A percentile compares a stretch with the other conserved stretches of the same genome.
Evolutionary conservation across 1,139 yeast genomes (phyloP).

Genomic region (Yarrowia galli): DNA sequence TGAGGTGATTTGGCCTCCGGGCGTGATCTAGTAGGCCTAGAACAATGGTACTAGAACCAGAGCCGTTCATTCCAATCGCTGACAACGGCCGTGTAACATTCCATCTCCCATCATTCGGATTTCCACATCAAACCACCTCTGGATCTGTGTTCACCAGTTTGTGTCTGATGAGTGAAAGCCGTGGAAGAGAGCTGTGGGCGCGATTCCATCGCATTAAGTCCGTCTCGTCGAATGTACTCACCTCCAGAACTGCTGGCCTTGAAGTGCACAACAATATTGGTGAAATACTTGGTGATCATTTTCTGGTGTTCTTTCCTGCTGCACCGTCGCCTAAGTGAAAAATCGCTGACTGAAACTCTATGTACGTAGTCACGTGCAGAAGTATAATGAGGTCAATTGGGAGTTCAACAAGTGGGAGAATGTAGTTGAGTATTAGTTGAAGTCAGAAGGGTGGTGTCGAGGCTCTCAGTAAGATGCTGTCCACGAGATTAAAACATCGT

Average conservation of each 20-base stretch:
- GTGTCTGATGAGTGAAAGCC: not conserved
- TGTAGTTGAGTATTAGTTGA: not conserved
- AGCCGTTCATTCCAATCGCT: not conserved
- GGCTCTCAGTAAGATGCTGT: not conserved
- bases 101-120: not conserved
- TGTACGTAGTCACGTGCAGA: not conserved
- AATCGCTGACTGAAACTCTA: slow-evolving; percentile 1
- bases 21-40: not conserved
- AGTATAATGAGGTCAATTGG: not conserved
- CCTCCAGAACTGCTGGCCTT: slow-evolving; percentile 76
- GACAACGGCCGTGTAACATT: not conserved
- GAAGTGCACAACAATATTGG: slow-evolving; percentile 77
- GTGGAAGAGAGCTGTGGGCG: not conserved
- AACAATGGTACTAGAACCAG: too few relatives aligned
- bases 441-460: not conserved
- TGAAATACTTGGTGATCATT: slow-evolving; percentile 87
- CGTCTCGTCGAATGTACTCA: slow-evolving; percentile 47
- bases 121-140: not conserved
- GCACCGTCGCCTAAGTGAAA: slow-evolving; percentile 32
- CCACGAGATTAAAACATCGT: too few relatives aligned
- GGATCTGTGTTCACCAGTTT: not conserved
- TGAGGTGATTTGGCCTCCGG: not conserved
- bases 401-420: not conserved
- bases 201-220: too few relatives aligned
- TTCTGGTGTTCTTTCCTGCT: slow-evolving; percentile 30